Evolutionary conservation across 331 rosid genomes (phyloP).

Genomic region (Cucumis variabilis): DNA sequence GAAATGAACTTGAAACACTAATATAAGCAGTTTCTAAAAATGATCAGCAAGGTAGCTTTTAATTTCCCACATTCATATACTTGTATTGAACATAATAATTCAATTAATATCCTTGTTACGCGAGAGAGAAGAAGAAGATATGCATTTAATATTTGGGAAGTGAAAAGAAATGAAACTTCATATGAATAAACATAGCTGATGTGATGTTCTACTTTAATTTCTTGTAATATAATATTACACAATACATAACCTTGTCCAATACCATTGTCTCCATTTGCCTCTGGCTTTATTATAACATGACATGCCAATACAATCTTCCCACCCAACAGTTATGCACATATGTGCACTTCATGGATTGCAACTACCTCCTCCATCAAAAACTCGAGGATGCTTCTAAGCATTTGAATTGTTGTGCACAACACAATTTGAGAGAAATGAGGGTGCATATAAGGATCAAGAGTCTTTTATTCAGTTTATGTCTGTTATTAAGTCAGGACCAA

Average conservation of each 20-base stretch:
- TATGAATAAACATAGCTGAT: slow-evolving; percentile 50
- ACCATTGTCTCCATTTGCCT: slow-evolving; percentile 59
- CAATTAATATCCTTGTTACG: not conserved
- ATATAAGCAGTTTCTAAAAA: no score
- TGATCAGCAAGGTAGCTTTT: no score
- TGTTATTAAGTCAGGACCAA: no score
- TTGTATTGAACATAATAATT: not conserved
- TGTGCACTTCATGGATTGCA: slow-evolving; percentile 67
- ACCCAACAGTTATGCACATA: slow-evolving; percentile 67
- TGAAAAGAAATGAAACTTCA: not conserved
- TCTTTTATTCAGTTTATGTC: slow-evolving; percentile 45
- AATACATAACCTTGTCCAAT: slow-evolving; percentile 46
- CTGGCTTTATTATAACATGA: slow-evolving; percentile 61
- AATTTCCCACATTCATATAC: no score
- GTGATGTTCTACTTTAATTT: slow-evolving; percentile 41
- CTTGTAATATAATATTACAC: slow-evolving; percentile 43
- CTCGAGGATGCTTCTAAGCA: slow-evolving; percentile 62
- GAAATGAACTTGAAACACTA: no score
- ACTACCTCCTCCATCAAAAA: slow-evolving; percentile 67
- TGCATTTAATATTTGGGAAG: not conserved
- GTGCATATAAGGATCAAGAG: slow-evolving; percentile 63
- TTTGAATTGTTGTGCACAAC: slow-evolving; percentile 56
- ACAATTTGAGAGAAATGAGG: slow-evolving; percentile 55
- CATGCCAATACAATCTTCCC: slow-evolving; percentile 58
- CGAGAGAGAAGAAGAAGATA: not conserved